Evolutionary conservation across 805 yeast genomes (phyloP).

Genomic region (Cyberlindnera maclurae): DNA sequence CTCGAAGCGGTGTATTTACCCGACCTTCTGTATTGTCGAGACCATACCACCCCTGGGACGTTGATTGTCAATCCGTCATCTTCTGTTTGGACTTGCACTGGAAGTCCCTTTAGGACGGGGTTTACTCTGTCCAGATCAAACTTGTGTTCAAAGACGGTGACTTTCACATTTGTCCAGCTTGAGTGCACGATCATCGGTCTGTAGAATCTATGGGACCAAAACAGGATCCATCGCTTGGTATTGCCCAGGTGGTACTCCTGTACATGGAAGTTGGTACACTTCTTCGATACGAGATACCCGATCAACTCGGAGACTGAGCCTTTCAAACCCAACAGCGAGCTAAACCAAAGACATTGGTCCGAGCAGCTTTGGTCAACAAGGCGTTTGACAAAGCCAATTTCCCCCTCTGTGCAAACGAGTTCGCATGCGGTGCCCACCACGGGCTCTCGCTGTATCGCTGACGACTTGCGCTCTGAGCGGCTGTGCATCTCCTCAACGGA

Average conservation of each 20-base stretch:
- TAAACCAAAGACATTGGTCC: conserved; percentile 28
- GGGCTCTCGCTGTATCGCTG: conserved; percentile 10
- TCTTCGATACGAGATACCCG: conserved; percentile 1
- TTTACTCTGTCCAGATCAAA: conserved; percentile 8
- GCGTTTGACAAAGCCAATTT: conserved; percentile 29
- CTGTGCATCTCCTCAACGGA: conserved; percentile 27
- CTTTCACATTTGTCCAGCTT: neutral
- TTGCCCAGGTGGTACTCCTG: conserved; percentile 18
- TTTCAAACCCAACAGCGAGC: conserved; percentile 32
- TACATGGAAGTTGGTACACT: conserved; percentile 11
- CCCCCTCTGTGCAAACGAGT: conserved; percentile 36
- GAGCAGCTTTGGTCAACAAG: conserved; percentile 30
- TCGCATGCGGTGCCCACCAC: conserved; percentile 31
- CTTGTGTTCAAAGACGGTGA: conserved; percentile 12
- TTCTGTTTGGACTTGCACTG: neutral
- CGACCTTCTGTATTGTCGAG: conserved; percentile 19
- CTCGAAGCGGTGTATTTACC: conserved; percentile 1
- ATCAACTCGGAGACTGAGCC: conserved; percentile 10
- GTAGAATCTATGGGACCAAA: conserved; percentile 16
- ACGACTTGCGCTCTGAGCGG: conserved; percentile 27
- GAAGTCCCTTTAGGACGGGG: conserved; percentile 1
- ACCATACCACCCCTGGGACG: conserved; percentile 20
- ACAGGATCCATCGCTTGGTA: conserved; percentile 21
- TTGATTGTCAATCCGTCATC: conserved; percentile 1
- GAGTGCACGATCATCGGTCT: conserved; percentile 2